Conservation (phyloP, 441 rosid species). For the Cnidoscolus chayamansa region DNA sequence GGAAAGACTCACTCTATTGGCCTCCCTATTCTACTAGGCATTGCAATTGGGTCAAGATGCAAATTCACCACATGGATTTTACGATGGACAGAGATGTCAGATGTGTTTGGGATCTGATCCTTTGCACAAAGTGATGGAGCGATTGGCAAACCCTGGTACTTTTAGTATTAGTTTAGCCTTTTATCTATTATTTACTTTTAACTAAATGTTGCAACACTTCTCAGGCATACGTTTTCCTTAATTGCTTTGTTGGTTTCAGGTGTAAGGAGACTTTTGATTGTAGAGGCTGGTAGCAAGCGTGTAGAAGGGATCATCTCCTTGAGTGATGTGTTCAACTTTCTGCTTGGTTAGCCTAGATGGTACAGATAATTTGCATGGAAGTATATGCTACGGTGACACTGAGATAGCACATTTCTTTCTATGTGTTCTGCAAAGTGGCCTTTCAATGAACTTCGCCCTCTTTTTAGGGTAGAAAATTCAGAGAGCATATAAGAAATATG, state of each 20-base stretch:
- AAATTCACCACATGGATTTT: conserved; percentile 44
- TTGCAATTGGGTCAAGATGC: conserved; percentile 90
- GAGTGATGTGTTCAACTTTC: conserved; percentile 78
- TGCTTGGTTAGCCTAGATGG: conserved; percentile 45
- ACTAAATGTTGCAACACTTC: not conserved
- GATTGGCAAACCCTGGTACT: conserved; percentile 75
- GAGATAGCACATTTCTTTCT: conserved; percentile 23
- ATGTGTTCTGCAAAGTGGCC: conserved; percentile 22
- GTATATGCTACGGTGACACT: conserved; percentile 9
- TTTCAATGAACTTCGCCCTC: conserved; percentile 18
- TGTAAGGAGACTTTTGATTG: conserved; percentile 78
- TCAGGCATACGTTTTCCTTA: not conserved
- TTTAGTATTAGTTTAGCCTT: not conserved
- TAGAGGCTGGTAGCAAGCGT: conserved; percentile 97
- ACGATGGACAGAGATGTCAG: conserved; percentile 80
- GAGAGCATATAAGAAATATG: conserved; percentile 41
- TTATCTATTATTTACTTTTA: not conserved
- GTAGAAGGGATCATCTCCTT: conserved; percentile 90
- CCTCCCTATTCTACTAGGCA: conserved; percentile 50
- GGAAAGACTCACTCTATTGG: too few species aligned
- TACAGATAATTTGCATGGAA: conserved; percentile 14
- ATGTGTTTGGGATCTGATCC: conserved; percentile 62
- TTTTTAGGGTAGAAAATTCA: conserved; percentile 40
- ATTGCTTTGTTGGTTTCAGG: conserved; percentile 40
- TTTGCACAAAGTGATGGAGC: conserved; percentile 62